Percentiles rank a stretch among this genome's conserved stretches.
Conservation (phyloP, 495 filamentous ascomycete species). For the Aspergillus funiculosus region DNA sequence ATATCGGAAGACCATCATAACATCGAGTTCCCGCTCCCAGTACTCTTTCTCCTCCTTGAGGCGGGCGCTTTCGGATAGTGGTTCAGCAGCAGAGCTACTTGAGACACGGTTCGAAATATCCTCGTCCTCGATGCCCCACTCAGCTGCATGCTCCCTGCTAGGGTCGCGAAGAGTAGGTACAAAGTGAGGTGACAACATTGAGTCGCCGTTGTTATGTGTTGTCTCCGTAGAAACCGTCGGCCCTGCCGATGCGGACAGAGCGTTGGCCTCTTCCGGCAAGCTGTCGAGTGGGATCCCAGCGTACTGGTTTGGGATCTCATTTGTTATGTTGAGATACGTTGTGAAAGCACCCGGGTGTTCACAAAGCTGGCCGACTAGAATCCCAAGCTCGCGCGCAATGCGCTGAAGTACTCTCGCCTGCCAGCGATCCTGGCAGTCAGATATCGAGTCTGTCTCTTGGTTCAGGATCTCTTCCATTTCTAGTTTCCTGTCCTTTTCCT, state of each 20-base stretch:
- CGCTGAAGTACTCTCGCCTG: conserved; percentile 73
- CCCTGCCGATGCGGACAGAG: conserved; percentile 11
- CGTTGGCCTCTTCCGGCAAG: conserved; percentile 24
- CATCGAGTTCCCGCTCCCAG: conserved; percentile 83
- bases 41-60: conserved; percentile 56
- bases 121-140: conserved; percentile 67
- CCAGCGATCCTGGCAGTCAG: conserved; percentile 53
- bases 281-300: conserved; percentile 46
- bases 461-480: conserved; percentile 33
- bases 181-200: conserved; percentile 39
- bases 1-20: conserved; percentile 83
- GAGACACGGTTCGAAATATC: conserved; percentile 21
- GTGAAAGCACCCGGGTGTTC: conserved; percentile 78
- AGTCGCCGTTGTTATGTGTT: conserved; percentile 21
- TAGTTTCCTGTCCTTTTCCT: conserved; percentile 12
- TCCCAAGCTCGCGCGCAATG: conserved; percentile 79
- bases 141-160: conserved; percentile 47
- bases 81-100: conserved; percentile 22
- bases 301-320: conserved; percentile 42
- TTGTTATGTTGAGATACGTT: conserved; percentile 53
- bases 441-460: conserved; percentile 30
- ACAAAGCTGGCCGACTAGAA: conserved; percentile 74
- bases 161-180: conserved; percentile 39
- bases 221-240: conserved; percentile 22
- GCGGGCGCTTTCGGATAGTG: conserved; percentile 29